Base-by-base conservation (phyloP, 2,329 filamentous ascomycete species). In the Mycosphaerelloides madeirae region DNA sequence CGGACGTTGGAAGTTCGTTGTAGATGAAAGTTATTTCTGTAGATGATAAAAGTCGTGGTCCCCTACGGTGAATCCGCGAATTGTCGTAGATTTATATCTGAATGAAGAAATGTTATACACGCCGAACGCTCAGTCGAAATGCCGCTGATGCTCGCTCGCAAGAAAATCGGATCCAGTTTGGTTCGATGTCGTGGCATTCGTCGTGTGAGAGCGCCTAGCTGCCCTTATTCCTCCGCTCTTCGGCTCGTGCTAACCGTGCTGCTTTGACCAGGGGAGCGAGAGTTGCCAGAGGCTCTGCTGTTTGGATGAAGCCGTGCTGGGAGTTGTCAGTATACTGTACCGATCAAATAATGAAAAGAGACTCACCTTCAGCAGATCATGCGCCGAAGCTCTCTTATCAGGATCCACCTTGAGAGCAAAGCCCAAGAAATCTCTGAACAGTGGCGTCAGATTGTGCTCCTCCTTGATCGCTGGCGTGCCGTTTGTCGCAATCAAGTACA, bases 401-500 rank as follows among this genome's bases (percentile, higher is more conserved):
- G 93, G 91, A 63, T 97, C 93, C 5, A 98, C 93, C 74, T 94
- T 95, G 43, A 98, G 76, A 5, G 93, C 91, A 67, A 95, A 89
- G 60, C 86, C 83, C 52, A 98, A 72, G 67, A 97, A 98, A 66
- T 97, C 90, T 51, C 82, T 80, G 74, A 98, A 96, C 3, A 91
- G 79, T 0, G 80, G 73, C 8, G 86, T 87, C 39, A 97, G 68
- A 37, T 84, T 83, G 44, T 90, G 80, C 67, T 95, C 88, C 53
- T 96, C 89, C 71, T 97, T 97, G 70, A 98, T 95, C 41, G 84
- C 77, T 2, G 93, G 93, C 13, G 93, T 97, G 37, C 93, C 93
- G 62, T 95, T 95, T 28, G 93, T 97, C 42, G 93, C 93, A 65
- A 98, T 98, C 58, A 98, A 72, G 77, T 93, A 98, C 29, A 98